A percentile compares a stretch with the other conserved stretches of the same genome.
Evolutionary conservation across 2,329 filamentous ascomycete species (phyloP).

Genomic region (Keithomyces neogunnii): DNA sequence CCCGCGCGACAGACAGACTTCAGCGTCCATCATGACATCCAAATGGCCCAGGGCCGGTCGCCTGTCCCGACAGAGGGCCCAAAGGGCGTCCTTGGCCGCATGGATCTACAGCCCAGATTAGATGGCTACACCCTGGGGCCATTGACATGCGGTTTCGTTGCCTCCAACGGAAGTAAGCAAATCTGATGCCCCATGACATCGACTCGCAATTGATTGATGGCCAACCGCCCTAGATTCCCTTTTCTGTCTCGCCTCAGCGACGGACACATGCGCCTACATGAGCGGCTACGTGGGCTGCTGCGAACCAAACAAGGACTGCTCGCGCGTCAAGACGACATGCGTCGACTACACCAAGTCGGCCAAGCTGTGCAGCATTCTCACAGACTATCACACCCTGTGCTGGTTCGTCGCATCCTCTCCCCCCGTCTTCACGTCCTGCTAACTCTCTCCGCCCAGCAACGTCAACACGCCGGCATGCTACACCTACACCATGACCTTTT

Average conservation of each 20-base stretch:
- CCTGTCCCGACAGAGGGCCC: conserved; percentile 23
- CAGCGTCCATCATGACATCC: conserved; percentile 11
- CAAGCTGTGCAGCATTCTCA: conserved; percentile 16
- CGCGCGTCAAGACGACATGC: conserved; percentile 22
- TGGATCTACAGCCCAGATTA: conserved; percentile 18
- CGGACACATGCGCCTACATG: conserved; percentile 17
- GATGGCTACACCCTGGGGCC: conserved; percentile 19
- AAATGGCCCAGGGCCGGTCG: conserved; percentile 21
- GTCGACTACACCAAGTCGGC: conserved; percentile 19
- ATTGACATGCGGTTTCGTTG: conserved; percentile 23
- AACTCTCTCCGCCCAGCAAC: no score
- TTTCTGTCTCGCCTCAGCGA: conserved; percentile 16
- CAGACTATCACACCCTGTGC: conserved; percentile 26
- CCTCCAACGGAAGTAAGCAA: conserved; percentile 19
- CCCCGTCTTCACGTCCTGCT: no score
- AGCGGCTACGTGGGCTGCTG: conserved; percentile 24
- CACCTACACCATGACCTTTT: conserved; percentile 18
- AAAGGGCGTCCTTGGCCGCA: conserved; percentile 17
- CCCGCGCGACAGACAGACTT: conserved; percentile 19
- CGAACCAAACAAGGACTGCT: conserved; percentile 18
- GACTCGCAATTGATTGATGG: not conserved
- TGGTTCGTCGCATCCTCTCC: conserved; percentile 17
- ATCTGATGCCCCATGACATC: not conserved
- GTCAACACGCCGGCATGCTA: conserved; percentile 14
- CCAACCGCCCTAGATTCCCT: conserved; percentile 14